Conservation (phyloP, 169 alveolate species). For the Plasmodium gonderi region DNA sequence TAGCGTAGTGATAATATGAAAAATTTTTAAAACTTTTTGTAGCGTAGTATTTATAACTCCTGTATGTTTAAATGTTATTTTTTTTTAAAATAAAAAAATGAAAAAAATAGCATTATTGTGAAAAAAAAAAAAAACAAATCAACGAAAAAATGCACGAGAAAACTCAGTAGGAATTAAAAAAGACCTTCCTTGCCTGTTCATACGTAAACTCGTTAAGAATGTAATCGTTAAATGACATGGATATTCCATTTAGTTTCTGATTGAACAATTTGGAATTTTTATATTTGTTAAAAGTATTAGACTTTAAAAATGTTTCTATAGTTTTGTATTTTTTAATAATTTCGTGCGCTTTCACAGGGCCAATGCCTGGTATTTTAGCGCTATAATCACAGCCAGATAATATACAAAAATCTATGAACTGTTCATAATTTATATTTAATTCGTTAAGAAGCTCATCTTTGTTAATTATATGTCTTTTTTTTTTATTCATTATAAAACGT, state of each 20-base stretch:
- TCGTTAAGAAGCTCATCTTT: conserved; percentile 82
- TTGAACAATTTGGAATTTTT: conserved; percentile 51
- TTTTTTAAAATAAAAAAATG: not conserved
- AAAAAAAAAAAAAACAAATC: too few species aligned
- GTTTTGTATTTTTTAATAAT: conserved; percentile 90
- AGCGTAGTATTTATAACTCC: not conserved
- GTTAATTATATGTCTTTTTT: conserved; percentile 80
- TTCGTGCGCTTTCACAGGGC: conserved; percentile 96
- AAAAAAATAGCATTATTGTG: too few species aligned
- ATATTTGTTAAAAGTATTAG: conserved; percentile 61
- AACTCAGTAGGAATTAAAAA: conserved; percentile 59
- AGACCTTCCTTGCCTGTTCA: conserved; percentile 71
- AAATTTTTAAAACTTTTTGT: not conserved
- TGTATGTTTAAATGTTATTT: not conserved
- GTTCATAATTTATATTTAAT: conserved; percentile 90
- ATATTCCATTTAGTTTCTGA: conserved; percentile 29
- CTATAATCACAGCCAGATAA: conserved; percentile 99
- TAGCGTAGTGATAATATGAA: not conserved
- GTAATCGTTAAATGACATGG: conserved; percentile 63
- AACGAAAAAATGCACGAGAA: not conserved
- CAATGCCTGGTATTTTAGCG: conserved; percentile 94
- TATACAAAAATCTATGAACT: conserved; percentile 97
- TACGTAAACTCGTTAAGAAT: conserved; percentile 72
- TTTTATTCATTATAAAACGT: conserved; percentile 47
- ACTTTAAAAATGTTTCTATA: conserved; percentile 84